Evolutionary conservation across 2,329 filamentous ascomycete species (phyloP), one percentile per base, ranked within the genome.

Genomic region (Neofusicoccum laricinum): DNA sequence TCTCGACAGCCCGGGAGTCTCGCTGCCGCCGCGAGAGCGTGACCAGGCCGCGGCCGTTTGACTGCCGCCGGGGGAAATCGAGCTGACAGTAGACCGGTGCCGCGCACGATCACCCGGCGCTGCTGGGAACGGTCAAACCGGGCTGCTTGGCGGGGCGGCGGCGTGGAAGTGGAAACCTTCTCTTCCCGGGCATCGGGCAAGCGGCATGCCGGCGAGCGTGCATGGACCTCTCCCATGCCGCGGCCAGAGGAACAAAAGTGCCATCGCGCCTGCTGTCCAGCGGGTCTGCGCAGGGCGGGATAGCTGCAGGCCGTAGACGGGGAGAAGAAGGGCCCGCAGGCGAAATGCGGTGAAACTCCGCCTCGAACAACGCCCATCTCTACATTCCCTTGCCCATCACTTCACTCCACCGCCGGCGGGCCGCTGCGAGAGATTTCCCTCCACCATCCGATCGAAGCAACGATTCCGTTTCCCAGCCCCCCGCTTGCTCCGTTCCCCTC

Each of bases 321-420:
- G 38, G 38, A 43, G 21, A 25, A 19, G 21, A n/a, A 43, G 12
- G 12, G 19, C 3, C 53, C n/a, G 15, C 6, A 5, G 2, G 40
- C 11, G n/a, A 45, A 45, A 45, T 36, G 55, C 55, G 41, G 55
- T 59, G 55, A 46, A 59, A 59, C 55, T 59, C 55, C 55, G 17
- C 55, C 55, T 59, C 55, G 55, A 59, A 14, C 40, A 55, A 55
- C 30, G 25, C 25, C 38, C 34, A 1, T 36, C 19, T 51, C 41
- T 51, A n/a, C 34, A 8, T n/a, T 41, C 30, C 40, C 30, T 53
- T 63, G 61, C n/a, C 14, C 40, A 7, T 53, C 40, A 7, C 40
- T n/a, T 38, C 61, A 53, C n/a, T 19, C 17, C 40, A 21, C 17
- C 32, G 19, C 15, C 11, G 30, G 30, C 61, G 41, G 50, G 32